Evolutionary conservation across 2,329 filamentous ascomycete species (phyloP).

Genomic region (Diplodia mutila): DNA sequence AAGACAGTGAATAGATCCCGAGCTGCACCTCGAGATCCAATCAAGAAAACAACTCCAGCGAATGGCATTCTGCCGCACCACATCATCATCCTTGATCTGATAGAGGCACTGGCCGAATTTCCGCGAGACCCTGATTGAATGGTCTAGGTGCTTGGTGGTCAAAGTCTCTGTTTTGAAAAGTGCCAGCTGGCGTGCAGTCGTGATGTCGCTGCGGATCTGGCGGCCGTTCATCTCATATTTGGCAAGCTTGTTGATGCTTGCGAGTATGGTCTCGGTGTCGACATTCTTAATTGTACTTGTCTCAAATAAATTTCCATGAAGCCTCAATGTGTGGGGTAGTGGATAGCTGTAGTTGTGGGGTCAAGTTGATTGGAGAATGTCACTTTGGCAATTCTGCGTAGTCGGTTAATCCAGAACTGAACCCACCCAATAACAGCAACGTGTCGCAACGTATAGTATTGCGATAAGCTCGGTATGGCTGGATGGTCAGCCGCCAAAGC

Average conservation of each 20-base stretch:
- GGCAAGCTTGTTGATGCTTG: conserved; percentile 37
- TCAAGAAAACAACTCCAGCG: not conserved
- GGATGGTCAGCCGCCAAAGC: not conserved
- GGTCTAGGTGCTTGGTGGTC: not conserved
- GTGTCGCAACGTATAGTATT: not conserved
- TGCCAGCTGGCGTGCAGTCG: conserved; percentile 36
- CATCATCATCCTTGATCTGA: not conserved
- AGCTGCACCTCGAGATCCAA: not conserved
- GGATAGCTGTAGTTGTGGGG: too few relatives aligned
- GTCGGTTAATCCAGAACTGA: not conserved
- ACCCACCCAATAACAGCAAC: not conserved
- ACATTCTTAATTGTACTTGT: too few relatives aligned
- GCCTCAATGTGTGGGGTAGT: too few relatives aligned
- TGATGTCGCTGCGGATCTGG: conserved; percentile 55
- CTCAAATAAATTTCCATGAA: too few relatives aligned
- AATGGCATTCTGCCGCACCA: not conserved
- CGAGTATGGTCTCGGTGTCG: conserved; percentile 21
- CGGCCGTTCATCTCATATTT: conserved; percentile 52
- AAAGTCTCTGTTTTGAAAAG: conserved; percentile 30
- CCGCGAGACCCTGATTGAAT: not conserved
- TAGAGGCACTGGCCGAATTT: not conserved
- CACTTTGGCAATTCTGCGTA: too few relatives aligned
- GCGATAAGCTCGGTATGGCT: not conserved
- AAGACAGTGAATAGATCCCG: not conserved
- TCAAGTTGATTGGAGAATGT: too few relatives aligned